Evolutionary conservation across 2,329 filamentous ascomycete genomes (phyloP).

Genomic region (Apiospora sp.): DNA sequence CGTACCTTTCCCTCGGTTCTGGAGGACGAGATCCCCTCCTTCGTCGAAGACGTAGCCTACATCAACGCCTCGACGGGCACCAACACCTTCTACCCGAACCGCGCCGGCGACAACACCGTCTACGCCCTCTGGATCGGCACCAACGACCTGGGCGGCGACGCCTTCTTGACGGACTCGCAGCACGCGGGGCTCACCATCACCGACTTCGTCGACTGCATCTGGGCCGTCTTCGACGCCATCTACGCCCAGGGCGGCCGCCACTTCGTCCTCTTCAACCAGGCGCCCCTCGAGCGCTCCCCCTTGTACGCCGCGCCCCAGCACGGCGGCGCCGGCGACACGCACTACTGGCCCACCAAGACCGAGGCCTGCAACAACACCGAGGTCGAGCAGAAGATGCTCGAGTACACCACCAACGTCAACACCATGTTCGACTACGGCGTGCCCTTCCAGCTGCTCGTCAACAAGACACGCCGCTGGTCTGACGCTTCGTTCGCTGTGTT

Average conservation of each 20-base stretch:
- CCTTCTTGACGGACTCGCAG: constrained; percentile 72
- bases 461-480: constrained; percentile 54
- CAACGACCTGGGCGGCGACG: constrained; percentile 75
- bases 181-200: constrained; percentile 64
- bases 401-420: constrained; percentile 60
- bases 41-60: constrained; percentile 56
- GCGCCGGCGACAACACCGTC: constrained; percentile 66
- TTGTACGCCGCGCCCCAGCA: constrained; percentile 63
- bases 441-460: constrained; percentile 53
- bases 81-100: constrained; percentile 51
- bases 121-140: constrained; percentile 84
- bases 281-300: constrained; percentile 72
- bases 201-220: constrained; percentile 74
- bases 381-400: constrained; percentile 55
- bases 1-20: constrained; percentile 67
- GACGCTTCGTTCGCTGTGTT: constrained; percentile 71
- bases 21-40: constrained; percentile 68
- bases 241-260: constrained; percentile 72
- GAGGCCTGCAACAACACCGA: constrained; percentile 54
- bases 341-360: constrained; percentile 56
- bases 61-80: constrained; percentile 32
- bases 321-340: constrained; percentile 51
- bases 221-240: constrained; percentile 66
- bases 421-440: constrained; percentile 57
- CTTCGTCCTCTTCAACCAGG: constrained; percentile 76